These are phyloP conservation scores for Fusarium udum DNA, from an alignment of 2,329 filamentous ascomycete genomes.

Conservation along the genomic window DNA sequence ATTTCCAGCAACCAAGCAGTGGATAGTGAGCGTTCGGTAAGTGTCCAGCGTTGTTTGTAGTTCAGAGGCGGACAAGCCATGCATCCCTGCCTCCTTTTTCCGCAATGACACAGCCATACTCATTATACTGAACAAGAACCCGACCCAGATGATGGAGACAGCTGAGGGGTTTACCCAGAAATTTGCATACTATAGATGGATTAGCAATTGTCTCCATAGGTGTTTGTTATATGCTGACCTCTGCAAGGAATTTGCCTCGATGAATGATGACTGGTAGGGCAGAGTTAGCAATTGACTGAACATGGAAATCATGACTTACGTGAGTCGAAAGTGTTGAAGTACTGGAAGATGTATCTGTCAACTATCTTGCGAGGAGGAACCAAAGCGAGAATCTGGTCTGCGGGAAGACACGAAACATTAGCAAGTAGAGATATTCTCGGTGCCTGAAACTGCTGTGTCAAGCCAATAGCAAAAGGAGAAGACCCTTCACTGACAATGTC, in stretches of 20 bases:
- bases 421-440: conserved; percentile 4
- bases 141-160: conserved; percentile 12
- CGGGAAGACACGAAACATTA: background rate
- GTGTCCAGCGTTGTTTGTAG: conserved; percentile 7
- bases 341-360: conserved; percentile 30
- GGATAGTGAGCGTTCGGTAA: conserved; percentile 28
- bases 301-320: background rate
- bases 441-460: background rate
- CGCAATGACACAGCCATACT: conserved; percentile 2
- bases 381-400: conserved; percentile 19
- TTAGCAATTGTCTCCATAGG: background rate
- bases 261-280: background rate
- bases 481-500: background rate
- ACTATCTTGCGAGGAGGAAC: conserved; percentile 26
- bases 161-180: conserved; percentile 1
- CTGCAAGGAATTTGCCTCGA: conserved; percentile 13
- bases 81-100: background rate
- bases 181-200: background rate
- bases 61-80: background rate
- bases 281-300: background rate
- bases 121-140: conserved; percentile 12
- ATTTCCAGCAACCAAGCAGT: conserved; percentile 29
- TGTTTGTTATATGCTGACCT: background rate
- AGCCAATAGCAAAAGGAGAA: background rate
- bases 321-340: conserved; percentile 32